Conservation (phyloP, 148 eudicot species). For the Rhododendron molle region DNA sequence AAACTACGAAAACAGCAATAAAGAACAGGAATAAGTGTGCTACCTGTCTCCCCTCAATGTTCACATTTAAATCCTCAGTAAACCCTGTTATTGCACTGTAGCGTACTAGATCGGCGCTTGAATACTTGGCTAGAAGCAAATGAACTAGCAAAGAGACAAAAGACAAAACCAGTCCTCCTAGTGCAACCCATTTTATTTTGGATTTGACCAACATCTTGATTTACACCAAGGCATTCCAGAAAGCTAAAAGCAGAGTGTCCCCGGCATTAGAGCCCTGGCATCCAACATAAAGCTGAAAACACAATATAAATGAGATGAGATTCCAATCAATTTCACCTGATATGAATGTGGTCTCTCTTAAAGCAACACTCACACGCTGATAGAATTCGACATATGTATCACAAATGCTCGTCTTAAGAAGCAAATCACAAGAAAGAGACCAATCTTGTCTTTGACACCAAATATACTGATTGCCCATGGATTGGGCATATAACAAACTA, state of each 20-base stretch:
- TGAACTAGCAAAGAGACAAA: slow-evolving; percentile 55
- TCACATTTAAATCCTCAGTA: slow-evolving; percentile 45
- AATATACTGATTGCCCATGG: background rate
- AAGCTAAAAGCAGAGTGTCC: slow-evolving; percentile 20
- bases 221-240: slow-evolving; percentile 24
- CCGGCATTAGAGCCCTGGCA: slow-evolving; percentile 4
- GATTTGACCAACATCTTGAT: slow-evolving; percentile 60
- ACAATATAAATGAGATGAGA: background rate
- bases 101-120: slow-evolving; percentile 45
- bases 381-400: background rate
- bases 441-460: background rate
- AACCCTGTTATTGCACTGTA: slow-evolving; percentile 32
- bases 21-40: background rate
- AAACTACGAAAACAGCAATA: background rate
- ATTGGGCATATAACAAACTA: background rate
- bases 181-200: slow-evolving; percentile 70
- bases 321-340: slow-evolving; percentile 4
- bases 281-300: slow-evolving; percentile 13
- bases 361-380: background rate
- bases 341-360: background rate
- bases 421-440: background rate
- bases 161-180: slow-evolving; percentile 62
- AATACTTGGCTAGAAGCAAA: slow-evolving; percentile 56
- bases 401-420: background rate
- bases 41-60: slow-evolving; percentile 40